Evolutionary conservation across 306 rosid species (phyloP).

Genomic region (Prosopis cineraria): DNA sequence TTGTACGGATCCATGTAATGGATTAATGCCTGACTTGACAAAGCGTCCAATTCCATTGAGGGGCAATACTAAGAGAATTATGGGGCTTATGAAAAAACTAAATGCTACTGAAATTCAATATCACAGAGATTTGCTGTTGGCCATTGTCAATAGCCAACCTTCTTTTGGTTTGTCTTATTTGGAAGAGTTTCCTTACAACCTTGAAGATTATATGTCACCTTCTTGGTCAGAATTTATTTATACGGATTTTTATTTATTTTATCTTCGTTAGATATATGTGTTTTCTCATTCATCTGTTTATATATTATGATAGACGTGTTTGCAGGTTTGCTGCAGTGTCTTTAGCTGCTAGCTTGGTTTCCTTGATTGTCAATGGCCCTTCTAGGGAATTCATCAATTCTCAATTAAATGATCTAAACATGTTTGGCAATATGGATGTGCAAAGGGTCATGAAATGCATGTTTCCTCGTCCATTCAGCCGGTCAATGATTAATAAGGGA

Average conservation of each 20-base stretch:
- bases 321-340: constrained; percentile 73
- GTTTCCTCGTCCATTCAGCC: constrained; percentile 77
- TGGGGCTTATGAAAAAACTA: constrained; percentile 77
- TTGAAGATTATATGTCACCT: constrained; percentile 65
- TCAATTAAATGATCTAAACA: constrained; percentile 36
- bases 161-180: constrained; percentile 73
- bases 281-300: constrained; percentile 7
- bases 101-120: constrained; percentile 56
- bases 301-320: constrained; percentile 41
- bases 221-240: constrained; percentile 66
- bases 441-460: constrained; percentile 64
- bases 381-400: constrained; percentile 50
- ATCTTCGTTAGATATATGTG: neutral
- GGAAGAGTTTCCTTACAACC: constrained; percentile 87
- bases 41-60: constrained; percentile 57
- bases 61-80: constrained; percentile 72
- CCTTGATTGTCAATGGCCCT: constrained; percentile 51
- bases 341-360: constrained; percentile 72
- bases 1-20: constrained; percentile 82
- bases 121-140: constrained; percentile 79
- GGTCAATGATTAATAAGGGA: constrained; percentile 75
- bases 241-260: constrained; percentile 20
- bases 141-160: constrained; percentile 62
- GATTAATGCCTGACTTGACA: constrained; percentile 78
- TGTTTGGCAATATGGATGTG: constrained; percentile 45